These are phyloP conservation scores for Perkinsus marinus DNA, from an alignment of 169 alveolate species.

Conservation along the genomic window DNA sequence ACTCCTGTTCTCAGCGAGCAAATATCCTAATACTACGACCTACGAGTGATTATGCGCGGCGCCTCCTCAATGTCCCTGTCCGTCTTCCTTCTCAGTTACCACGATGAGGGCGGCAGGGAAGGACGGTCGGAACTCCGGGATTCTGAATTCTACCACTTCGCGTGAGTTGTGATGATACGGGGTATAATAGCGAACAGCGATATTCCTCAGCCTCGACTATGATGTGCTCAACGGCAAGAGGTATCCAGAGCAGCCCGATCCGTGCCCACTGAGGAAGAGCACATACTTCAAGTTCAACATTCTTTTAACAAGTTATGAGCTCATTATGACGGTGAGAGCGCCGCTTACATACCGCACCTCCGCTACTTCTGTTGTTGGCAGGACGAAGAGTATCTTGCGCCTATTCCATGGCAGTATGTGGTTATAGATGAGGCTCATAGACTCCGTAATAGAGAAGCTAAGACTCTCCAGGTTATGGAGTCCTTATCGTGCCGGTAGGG, in stretches of 20 bases:
- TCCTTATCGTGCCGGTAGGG: neutral
- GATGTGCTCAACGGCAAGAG: neutral
- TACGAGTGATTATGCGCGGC: neutral
- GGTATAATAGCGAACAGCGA: neutral
- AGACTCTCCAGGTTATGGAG: slow-evolving; percentile 40
- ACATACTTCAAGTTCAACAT: slow-evolving; percentile 57
- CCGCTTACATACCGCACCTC: too few species aligned
- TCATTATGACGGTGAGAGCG: slow-evolving; percentile 40
- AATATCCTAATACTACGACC: too few species aligned
- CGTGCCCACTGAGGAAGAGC: slow-evolving; percentile 34
- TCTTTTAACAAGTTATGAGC: slow-evolving; percentile 66
- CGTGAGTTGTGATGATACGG: slow-evolving; percentile 18
- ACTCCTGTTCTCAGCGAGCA: too few species aligned
- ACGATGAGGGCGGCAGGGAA: slow-evolving; percentile 63
- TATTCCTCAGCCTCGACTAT: neutral
- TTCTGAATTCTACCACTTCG: slow-evolving; percentile 49
- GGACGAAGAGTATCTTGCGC: neutral
- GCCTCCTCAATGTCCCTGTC: neutral
- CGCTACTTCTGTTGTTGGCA: neutral
- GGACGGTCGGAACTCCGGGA: slow-evolving; percentile 63
- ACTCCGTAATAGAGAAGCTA: slow-evolving; percentile 69
- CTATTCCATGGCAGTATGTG: slow-evolving; percentile 47
- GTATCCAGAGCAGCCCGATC: neutral
- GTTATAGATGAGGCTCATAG: slow-evolving; percentile 87
- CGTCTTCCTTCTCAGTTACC: slow-evolving; percentile 20